These are phyloP conservation scores for Hymenoscyphus occultus DNA, from an alignment of 2,329 filamentous ascomycete species.

Conservation along the genomic window DNA sequence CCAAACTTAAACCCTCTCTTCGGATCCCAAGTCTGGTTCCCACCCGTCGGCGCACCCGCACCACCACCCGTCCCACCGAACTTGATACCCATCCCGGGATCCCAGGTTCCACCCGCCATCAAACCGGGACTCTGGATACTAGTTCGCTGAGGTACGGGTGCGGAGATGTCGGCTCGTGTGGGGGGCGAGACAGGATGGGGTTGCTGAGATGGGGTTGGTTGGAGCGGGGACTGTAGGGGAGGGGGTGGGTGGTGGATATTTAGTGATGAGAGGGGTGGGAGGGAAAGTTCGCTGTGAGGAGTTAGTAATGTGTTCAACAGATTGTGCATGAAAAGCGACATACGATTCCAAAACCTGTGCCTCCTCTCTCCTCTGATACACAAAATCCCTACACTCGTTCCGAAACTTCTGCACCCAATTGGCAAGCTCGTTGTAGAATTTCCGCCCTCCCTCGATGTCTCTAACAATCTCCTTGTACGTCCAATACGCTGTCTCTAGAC, in stretches of 20 bases:
- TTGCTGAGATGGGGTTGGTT: slow-evolving; percentile 30
- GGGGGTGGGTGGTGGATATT: slow-evolving; percentile 21
- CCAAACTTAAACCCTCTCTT: slow-evolving; percentile 33
- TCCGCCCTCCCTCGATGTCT: slow-evolving; percentile 86
- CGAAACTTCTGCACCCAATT: slow-evolving; percentile 83
- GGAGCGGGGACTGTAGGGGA: slow-evolving; percentile 24
- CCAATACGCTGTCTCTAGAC: slow-evolving; percentile 84
- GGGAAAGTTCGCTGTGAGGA: slow-evolving; percentile 31
- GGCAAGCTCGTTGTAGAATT: slow-evolving; percentile 95
- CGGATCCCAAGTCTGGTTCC: slow-evolving; percentile 32
- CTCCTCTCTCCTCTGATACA: slow-evolving; percentile 75
- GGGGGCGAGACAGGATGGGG: background rate
- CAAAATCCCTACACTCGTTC: slow-evolving; percentile 76
- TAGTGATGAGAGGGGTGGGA: slow-evolving; percentile 20
- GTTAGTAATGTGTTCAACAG: background rate
- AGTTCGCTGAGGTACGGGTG: slow-evolving; percentile 52
- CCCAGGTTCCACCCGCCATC: slow-evolving; percentile 62
- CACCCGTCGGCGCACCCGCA: slow-evolving; percentile 3
- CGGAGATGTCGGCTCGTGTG: slow-evolving; percentile 37
- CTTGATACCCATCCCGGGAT: slow-evolving; percentile 75
- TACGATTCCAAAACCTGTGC: slow-evolving; percentile 75
- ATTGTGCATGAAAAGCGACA: slow-evolving; percentile 31
- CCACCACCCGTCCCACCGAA: slow-evolving; percentile 52
- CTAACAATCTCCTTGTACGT: slow-evolving; percentile 95
- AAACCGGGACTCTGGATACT: slow-evolving; percentile 43